phyloP scores from a whole-genome alignment of 139 green algal genomes.

The Chlamydomonas incerta region DNA sequence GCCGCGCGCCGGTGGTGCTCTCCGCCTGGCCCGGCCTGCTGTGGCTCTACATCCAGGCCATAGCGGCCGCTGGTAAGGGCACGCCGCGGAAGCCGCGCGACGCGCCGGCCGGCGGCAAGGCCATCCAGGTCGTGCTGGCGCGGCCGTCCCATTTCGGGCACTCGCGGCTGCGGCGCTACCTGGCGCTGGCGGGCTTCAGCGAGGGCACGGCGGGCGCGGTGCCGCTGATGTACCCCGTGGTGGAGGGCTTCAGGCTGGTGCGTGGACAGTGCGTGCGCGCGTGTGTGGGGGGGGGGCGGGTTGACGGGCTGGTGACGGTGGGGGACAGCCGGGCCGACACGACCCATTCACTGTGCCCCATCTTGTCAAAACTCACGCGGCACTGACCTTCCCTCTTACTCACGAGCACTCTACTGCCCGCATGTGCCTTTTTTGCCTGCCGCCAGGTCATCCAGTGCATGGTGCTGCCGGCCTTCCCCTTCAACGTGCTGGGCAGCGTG shows the following conservation, averaged over 20 bases:
- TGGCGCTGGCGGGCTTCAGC: constrained; percentile 42
- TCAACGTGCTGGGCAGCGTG: constrained; percentile 59
- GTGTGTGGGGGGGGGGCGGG: no score
- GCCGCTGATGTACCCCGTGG: constrained; percentile 58
- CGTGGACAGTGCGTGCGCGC: background rate
- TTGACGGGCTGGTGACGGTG: no score
- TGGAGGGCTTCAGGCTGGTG: constrained; percentile 58
- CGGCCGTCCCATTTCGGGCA: background rate
- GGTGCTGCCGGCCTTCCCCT: constrained; percentile 55
- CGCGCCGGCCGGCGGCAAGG: background rate
- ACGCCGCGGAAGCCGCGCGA: background rate
- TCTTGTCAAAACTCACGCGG: no score
- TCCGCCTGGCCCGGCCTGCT: background rate
- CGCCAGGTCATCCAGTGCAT: constrained; percentile 53
- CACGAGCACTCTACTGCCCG: no score
- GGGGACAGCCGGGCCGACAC: no score
- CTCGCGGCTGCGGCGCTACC: constrained; percentile 6
- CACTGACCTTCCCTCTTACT: no score
- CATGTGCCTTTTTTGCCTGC: background rate
- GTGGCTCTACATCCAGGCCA: background rate
- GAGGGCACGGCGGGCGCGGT: constrained; percentile 19
- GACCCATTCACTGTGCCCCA: no score
- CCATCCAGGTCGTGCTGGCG: constrained; percentile 18
- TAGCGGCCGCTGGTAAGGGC: background rate
- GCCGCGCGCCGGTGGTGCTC: background rate